Base-by-base conservation (phyloP, 2,329 filamentous ascomycete genomes). In the Calonectria hongkongensis region DNA sequence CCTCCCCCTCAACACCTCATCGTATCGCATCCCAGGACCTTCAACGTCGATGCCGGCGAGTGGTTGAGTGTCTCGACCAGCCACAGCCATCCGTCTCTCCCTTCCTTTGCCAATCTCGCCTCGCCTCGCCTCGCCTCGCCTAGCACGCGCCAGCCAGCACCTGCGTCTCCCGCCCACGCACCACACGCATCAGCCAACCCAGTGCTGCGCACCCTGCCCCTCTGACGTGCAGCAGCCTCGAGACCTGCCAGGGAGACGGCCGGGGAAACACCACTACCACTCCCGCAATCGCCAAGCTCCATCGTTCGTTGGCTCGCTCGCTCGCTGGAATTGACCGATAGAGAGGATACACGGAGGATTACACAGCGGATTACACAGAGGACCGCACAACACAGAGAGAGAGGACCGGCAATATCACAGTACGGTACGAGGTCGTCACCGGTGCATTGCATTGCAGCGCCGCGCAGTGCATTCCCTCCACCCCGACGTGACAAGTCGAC, bases 171-270 rank as follows among this genome's bases (percentile, higher is more conserved):
- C 30, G 43, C 43, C 30, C 56, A 50, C 28, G 30, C 65, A 47
- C 50, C 51, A 60, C 65, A 30, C 69, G 63, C 66, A 58, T 47
- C 56, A 54, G 56, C 70, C 70, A 68, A 64, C 70, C 70, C 64
- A 56, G 64, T 66, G 65, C 70, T 68, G 47, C 56, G 45, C 64
- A 71, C 65, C 63, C 56, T 64, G 65, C 70, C 70, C 70, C 70
- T 72, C 70, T 72, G 70, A 72, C 70, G 70, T 72, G 70, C 70
- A 72, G 65, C 62, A n/a, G 68, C 41, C 51, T 66, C 36, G 56
- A 69, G 56, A 69, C 66, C 66, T 43, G 33, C 62, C 39, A 64
- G 62, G 58, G 48, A 64, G 51, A 58, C 65, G 30, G 45, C 66
- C 50, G 62, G 70, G 70, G 66, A 68, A 68, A 63, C 56, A 56